phyloP scores from a whole-genome alignment of 2,329 filamentous ascomycete species.

The Talaromyces sp. region DNA sequence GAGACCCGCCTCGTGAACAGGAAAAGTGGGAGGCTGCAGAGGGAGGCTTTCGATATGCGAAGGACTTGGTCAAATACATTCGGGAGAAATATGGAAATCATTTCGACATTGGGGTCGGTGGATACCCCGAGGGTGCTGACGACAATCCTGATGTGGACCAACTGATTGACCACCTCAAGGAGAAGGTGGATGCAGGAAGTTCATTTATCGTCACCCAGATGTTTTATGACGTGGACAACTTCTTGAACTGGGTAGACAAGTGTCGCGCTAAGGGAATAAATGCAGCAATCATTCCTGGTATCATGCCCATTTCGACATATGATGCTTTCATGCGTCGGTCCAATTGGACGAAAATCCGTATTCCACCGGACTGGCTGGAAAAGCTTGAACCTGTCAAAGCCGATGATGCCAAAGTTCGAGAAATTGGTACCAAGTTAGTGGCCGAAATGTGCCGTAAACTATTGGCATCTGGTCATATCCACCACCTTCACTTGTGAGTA shows the following conservation, averaged over 20 bases:
- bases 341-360: conserved; percentile 81
- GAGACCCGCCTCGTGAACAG: conserved; percentile 87
- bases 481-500: conserved; percentile 77
- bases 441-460: conserved; percentile 86
- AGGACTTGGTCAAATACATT: conserved; percentile 83
- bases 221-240: conserved; percentile 98
- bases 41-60: conserved; percentile 84
- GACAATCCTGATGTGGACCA: conserved; percentile 82
- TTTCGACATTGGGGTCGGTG: conserved; percentile 96
- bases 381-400: conserved; percentile 91
- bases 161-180: conserved; percentile 86
- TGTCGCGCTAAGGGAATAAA: conserved; percentile 79
- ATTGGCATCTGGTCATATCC: conserved; percentile 67
- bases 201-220: conserved; percentile 97
- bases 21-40: conserved; percentile 89
- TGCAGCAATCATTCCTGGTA: conserved; percentile 77
- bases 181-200: conserved; percentile 91
- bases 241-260: conserved; percentile 82
- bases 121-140: conserved; percentile 92
- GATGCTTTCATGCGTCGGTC: conserved; percentile 85
- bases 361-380: conserved; percentile 75
- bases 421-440: conserved; percentile 80
- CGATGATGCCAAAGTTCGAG: conserved; percentile 85
- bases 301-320: conserved; percentile 93
- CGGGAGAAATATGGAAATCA: conserved; percentile 73